Evolutionary conservation across 495 filamentous ascomycete genomes (phyloP).

Genomic region (Neurospora africana): DNA sequence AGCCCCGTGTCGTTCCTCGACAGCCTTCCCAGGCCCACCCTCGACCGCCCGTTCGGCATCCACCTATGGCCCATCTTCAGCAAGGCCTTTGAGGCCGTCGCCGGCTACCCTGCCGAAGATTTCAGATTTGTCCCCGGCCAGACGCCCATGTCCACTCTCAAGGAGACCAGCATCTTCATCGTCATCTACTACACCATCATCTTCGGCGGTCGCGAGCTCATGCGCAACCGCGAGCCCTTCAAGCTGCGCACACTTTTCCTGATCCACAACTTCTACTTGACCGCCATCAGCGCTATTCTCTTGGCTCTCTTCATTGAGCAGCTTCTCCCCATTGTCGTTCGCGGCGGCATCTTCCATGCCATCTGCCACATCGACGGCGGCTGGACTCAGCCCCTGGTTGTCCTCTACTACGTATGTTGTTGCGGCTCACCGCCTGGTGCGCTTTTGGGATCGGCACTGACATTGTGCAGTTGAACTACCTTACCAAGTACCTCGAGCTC

Average conservation of each 20-base stretch:
- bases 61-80: constrained; percentile 91
- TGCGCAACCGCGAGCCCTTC: constrained; percentile 58
- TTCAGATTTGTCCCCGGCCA: constrained; percentile 56
- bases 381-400: constrained; percentile 68
- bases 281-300: constrained; percentile 55
- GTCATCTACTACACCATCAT: constrained; percentile 64
- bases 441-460: constrained; percentile 20
- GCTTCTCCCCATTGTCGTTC: constrained; percentile 54
- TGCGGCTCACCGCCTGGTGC: not conserved
- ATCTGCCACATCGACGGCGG: constrained; percentile 63
- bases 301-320: constrained; percentile 65
- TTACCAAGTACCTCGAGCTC: constrained; percentile 74
- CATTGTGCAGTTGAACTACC: constrained; percentile 54
- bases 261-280: constrained; percentile 74
- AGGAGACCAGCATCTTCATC: constrained; percentile 51
- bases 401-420: constrained; percentile 65
- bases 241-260: constrained; percentile 61
- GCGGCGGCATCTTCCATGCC: constrained; percentile 58
- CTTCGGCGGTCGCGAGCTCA: constrained; percentile 63
- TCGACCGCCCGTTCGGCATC: constrained; percentile 88
- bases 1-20: constrained; percentile 47
- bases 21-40: constrained; percentile 59
- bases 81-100: constrained; percentile 61
- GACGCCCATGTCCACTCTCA: constrained; percentile 63
- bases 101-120: constrained; percentile 61